These are phyloP conservation scores for Ceratocystiopsis brevicomis DNA, from an alignment of 2,329 filamentous ascomycete genomes.

Conservation along the genomic window DNA sequence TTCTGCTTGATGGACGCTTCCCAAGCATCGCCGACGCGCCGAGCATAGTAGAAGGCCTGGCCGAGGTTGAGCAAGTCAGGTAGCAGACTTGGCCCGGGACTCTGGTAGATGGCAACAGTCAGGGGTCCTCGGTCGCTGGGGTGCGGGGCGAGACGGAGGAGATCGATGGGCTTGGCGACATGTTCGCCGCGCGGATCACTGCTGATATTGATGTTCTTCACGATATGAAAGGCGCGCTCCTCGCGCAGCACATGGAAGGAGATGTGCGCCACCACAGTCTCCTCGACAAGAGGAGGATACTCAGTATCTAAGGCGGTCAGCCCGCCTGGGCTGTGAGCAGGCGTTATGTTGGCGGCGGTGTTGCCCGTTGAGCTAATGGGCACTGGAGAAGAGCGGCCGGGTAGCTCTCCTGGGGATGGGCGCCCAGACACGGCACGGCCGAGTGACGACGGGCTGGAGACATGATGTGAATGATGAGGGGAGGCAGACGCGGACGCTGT, in stretches of 20 bases:
- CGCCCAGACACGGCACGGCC: constrained; percentile 25
- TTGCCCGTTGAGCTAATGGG: constrained; percentile 22
- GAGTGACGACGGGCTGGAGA: constrained; percentile 24
- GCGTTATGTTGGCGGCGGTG: constrained; percentile 17
- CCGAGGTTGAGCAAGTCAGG: constrained; percentile 56
- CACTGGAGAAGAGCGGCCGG: constrained; percentile 11
- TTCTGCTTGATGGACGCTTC: constrained; percentile 22
- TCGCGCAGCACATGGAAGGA: constrained; percentile 68
- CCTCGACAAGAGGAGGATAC: constrained; percentile 37
- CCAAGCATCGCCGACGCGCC: constrained; percentile 32
- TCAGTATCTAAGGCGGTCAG: constrained; percentile 12
- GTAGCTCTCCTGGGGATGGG: constrained; percentile 16
- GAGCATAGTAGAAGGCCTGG: constrained; percentile 47
- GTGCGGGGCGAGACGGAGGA: constrained; percentile 50
- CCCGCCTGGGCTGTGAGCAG: constrained; percentile 15
- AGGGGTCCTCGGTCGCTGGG: constrained; percentile 52
- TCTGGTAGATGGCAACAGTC: constrained; percentile 63
- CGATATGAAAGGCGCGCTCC: constrained; percentile 73
- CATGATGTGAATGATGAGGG: constrained; percentile 16
- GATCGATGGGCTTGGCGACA: constrained; percentile 63
- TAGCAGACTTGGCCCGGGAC: constrained; percentile 57
- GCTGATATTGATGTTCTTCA: constrained; percentile 49
- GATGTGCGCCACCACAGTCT: constrained; percentile 59
- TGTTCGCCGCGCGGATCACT: constrained; percentile 57
- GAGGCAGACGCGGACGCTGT: constrained; percentile 17